Evolutionary conservation across 768 basidiomycete species (phyloP), one percentile per base, ranked within the genome.

Genomic region (Naganishia friedmannii): DNA sequence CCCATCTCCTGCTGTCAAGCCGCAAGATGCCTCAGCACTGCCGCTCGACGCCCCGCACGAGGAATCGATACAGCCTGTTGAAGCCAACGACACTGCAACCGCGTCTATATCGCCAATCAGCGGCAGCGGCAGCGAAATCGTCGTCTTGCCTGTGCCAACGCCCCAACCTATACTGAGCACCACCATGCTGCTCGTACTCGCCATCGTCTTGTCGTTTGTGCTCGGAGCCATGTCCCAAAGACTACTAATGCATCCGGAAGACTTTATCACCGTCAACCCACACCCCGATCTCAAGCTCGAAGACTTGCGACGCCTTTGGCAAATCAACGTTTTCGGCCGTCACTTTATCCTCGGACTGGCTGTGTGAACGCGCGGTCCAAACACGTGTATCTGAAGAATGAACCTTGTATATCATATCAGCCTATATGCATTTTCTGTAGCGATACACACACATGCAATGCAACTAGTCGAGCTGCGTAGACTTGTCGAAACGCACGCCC

Each of bases 401-500:
- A 37, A 5, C 21, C n/a, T 58, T 42, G 42, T 42, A 42, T 42
- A 17, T 42, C 42, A 42, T 42, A 42, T 8, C 42, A 42, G 42
- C 15, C 42, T 42, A 42, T 42, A 42, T 42, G 42, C 42, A 42
- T 8, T 8, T 42, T n/a, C n/a, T 42, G 15, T 42, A 42, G 42
- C 42, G 9, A 15, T 42, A 42, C 12, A 42, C 7, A 42, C 7
- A 42, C 42, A 12, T 5, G 9, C 9, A 42, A 42, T 17, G 15
- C 7, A 8, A 10, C 26, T 45, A 63, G 26, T 63, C 60, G 15
- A 63, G 39, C 21, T 63, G 60, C 26, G 46, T 19, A 19, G 89
- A 90, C 79, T 86, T 90, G 55, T 85, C 85, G 80, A 93, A 89
- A 32, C 81, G 86, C 84, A 89, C 89, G 54, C 92, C 93, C 80